phyloP scores from a whole-genome alignment of 768 basidiomycete genomes.

The Fomitopsis pulvina region DNA sequence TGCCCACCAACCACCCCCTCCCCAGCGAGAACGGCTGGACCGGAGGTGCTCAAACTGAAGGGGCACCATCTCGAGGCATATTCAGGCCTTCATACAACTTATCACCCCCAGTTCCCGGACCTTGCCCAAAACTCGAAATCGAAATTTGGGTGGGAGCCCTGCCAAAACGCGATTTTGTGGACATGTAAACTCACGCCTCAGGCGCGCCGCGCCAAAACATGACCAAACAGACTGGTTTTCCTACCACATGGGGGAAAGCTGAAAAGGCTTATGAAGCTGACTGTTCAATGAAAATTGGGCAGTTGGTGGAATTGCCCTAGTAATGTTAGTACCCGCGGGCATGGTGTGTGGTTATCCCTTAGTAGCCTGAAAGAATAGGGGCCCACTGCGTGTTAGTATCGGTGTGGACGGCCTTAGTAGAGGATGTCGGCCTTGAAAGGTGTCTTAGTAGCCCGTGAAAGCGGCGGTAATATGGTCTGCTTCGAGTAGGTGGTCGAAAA shows the following conservation, averaged over 20 bases:
- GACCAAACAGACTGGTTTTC: neutral
- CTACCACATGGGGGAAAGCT: neutral
- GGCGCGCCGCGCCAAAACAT: neutral
- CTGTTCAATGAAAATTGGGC: neutral
- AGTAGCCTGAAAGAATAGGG: slow-evolving; percentile 14
- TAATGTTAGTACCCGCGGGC: no score
- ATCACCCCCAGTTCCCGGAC: neutral
- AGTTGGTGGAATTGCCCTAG: no score
- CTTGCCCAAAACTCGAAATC: neutral
- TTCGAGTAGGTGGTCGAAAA: no score
- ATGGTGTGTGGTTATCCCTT: no score
- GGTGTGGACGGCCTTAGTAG: no score
- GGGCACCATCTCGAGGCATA: neutral
- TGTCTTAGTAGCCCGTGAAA: no score
- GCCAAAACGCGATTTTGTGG: neutral
- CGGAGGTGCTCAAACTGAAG: neutral
- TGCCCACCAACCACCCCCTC: no score
- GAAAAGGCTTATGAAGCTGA: slow-evolving; percentile 22
- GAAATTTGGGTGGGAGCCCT: neutral
- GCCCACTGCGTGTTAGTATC: no score
- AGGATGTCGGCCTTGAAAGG: no score
- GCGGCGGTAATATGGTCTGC: no score
- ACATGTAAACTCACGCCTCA: slow-evolving; percentile 3
- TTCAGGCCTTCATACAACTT: neutral
- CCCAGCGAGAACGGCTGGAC: neutral